Base-by-base conservation (phyloP, 345 rosid genomes). In the Rhodamnia argentea region DNA sequence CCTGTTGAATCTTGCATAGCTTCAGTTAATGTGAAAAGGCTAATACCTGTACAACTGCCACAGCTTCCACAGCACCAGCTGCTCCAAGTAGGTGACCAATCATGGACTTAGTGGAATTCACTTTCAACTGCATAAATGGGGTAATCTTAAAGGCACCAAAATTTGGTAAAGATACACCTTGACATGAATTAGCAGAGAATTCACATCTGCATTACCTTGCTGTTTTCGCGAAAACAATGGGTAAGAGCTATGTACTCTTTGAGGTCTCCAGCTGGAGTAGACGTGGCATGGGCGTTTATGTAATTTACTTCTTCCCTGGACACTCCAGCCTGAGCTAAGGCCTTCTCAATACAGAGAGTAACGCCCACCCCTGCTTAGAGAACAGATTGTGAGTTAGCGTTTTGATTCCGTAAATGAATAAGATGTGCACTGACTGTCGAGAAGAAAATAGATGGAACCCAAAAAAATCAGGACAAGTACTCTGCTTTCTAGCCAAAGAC, bases 251-350 rank as follows among this genome's bases (percentile, higher is more conserved):
- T 87, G 86, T 86, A 92, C 84, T 93, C 94, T 83, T 90, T 91
- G 37, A 90, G 87, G 83, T 93, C 94, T 62, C 93, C 94, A 58
- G 91, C 86, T 57, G 87, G 90, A 57, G 95, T 90, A 15, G 95
- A 93, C 23, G 94, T 90, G 82, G 93, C 95, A 89, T 93, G 94
- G 15, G 95, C 95, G 87, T 93, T 93, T 87, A 93, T 89, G 87
- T 93, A 93, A 51, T 93, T 93, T 22, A 93, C 91, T 59, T 93
- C 94, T 89, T 93, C 93, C 78, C 86, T 90, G 18, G 92, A 83
- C 53, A 92, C 90, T 42, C 91, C 92, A n/a, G 92, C 78, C 83
- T 85, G 90, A 40, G 90, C 88, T 75, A 93, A 89, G 82, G 94
- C 95, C 85, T 88, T 92, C 85, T 93, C 92, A 82, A 93, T 88